These are phyloP conservation scores for Stereocaulon alpinum DNA, from an alignment of 495 filamentous ascomycete genomes.

Conservation along the genomic window DNA sequence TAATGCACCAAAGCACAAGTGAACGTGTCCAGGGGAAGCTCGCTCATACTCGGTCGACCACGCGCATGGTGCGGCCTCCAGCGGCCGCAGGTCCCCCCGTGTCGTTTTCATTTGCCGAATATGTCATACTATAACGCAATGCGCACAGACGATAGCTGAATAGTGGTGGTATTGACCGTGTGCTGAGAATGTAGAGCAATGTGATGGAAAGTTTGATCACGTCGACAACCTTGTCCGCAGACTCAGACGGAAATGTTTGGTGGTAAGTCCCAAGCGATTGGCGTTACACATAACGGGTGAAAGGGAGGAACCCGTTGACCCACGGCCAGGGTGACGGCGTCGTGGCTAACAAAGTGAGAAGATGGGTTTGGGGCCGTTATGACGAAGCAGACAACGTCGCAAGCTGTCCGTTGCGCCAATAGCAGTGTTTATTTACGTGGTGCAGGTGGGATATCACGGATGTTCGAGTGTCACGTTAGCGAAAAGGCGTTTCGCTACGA, in stretches of 20 bases:
- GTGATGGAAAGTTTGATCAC: too few relatives aligned
- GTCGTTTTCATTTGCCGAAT: slow-evolving; percentile 1
- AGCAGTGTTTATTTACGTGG: neutral
- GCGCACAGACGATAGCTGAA: neutral
- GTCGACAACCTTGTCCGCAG: neutral
- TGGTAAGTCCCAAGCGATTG: neutral
- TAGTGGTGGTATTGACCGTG: too few relatives aligned
- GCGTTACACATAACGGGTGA: neutral
- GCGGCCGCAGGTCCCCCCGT: slow-evolving; percentile 15
- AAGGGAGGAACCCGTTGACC: slow-evolving; percentile 5
- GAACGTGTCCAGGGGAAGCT: slow-evolving; percentile 3
- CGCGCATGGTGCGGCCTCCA: slow-evolving; percentile 2
- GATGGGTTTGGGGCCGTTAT: neutral
- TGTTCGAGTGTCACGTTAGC: slow-evolving; percentile 5
- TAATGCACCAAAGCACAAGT: slow-evolving; percentile 9
- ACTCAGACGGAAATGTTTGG: neutral
- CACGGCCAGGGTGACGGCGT: neutral
- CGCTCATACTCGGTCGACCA: slow-evolving; percentile 13
- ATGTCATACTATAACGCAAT: neutral
- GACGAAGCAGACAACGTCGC: slow-evolving; percentile 7
- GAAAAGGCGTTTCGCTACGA: slow-evolving; percentile 7
- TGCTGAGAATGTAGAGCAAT: too few relatives aligned
- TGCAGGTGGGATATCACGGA: slow-evolving; percentile 2
- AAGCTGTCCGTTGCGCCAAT: neutral
- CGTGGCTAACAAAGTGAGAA: neutral